Percentiles rank a stretch among this genome's conserved stretches.
phyloP scores from a whole-genome alignment of 306 rosid species.

The Lathyrus tuberosus region DNA sequence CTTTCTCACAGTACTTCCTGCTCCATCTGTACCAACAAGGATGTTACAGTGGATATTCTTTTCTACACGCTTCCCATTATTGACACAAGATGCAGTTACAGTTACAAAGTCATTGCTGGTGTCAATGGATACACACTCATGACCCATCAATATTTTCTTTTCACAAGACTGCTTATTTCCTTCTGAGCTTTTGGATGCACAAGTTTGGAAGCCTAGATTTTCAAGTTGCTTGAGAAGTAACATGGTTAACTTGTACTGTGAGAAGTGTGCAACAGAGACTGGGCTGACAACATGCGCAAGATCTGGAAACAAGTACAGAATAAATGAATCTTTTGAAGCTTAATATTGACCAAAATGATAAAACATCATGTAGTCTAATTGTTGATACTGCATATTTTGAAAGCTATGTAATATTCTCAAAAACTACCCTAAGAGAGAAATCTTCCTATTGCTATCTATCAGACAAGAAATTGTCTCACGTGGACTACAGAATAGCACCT shows the following conservation, averaged over 20 bases:
- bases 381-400: slow-evolving; percentile 27
- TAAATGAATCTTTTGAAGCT: slow-evolving; percentile 41
- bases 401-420: slow-evolving; percentile 28
- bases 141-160: slow-evolving; percentile 71
- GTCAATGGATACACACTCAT: slow-evolving; percentile 75
- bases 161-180: slow-evolving; percentile 44
- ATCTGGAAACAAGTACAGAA: slow-evolving; percentile 61
- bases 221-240: slow-evolving; percentile 73
- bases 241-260: slow-evolving; percentile 73
- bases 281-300: slow-evolving; percentile 79
- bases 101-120: slow-evolving; percentile 53
- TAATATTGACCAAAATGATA: slow-evolving; percentile 32
- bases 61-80: slow-evolving; percentile 58
- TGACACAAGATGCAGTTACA: slow-evolving; percentile 57
- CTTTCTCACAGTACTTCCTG: slow-evolving; percentile 85
- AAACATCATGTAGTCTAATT: slow-evolving; percentile 15
- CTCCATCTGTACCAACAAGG: slow-evolving; percentile 84
- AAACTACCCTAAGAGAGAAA: slow-evolving; percentile 22
- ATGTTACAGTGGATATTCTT: slow-evolving; percentile 64
- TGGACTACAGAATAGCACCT: slow-evolving; percentile 60
- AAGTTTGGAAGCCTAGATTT: slow-evolving; percentile 59
- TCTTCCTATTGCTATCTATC: slow-evolving; percentile 18
- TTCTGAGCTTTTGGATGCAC: slow-evolving; percentile 48
- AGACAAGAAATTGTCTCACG: slow-evolving; percentile 24
- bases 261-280: slow-evolving; percentile 88